Evolutionary conservation across 768 basidiomycete genomes (phyloP), one percentile per base, ranked within the genome.

Genomic region (Cyclocybe aegerita): DNA sequence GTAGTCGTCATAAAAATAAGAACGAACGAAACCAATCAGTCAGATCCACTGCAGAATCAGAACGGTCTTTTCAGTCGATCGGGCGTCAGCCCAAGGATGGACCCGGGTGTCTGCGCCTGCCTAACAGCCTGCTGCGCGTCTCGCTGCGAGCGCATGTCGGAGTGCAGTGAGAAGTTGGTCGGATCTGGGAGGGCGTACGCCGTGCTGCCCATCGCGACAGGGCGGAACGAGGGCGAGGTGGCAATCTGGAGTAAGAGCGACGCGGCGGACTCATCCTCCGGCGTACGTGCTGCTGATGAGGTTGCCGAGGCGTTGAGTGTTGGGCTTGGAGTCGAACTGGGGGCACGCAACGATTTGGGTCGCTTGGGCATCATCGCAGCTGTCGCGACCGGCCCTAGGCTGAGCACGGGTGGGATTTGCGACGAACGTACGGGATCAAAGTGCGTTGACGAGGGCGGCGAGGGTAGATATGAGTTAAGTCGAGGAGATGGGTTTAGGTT

Each of bases 231-330:
- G 7, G 75, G 70, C 31, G 78, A 76, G 1, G 75, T 70, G 56
- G 80, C 77, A 53, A 88, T 87, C 53, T 86, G 82, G 35, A 88
- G 65, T 10, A 88, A 64, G 52, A 88, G 68, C 3, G 86, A 81
- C 11, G 86, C 86, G 0, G 86, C 86, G 0, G 74, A 77, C 67
- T 88, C 83, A 60, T 90, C 87, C 47, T 88, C 87, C 0, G 82
- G 79, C 4, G 81, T 80, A 41, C 71, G 74, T 42, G 49, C 60
- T 50, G 51, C 52, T 35, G 29, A 56, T 44, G 39, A 53, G 43
- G 47, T 9, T 41, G 55, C 35, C 52, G 49, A 9, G 12, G 50
- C 9, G 34, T 34, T 48, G 12, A 36, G 9, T 47, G 43, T 9
- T 48, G 43, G 32, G 37, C 38, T 45, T 15, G 48, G 30, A 8